These are phyloP conservation scores for Vachellia collinsii DNA, from an alignment of 306 rosid species.

Conservation along the genomic window DNA sequence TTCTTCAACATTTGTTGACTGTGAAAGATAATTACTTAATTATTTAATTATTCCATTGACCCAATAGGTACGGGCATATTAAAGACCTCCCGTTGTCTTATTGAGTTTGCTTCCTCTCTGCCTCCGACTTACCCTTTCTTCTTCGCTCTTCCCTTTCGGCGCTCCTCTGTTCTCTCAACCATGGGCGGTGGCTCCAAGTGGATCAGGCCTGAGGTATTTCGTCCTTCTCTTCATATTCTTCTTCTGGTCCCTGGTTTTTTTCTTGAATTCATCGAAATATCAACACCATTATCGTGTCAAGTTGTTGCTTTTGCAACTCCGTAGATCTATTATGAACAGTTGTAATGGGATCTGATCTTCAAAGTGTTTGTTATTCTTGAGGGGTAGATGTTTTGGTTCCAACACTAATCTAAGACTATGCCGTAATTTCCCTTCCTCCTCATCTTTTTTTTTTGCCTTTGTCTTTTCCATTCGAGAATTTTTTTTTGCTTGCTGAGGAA, in stretches of 20 bases:
- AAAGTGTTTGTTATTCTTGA: background rate
- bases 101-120: constrained; percentile 29
- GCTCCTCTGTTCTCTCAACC: constrained; percentile 21
- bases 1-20: background rate
- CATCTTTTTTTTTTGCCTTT: background rate
- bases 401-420: background rate
- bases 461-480: background rate
- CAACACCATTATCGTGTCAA: background rate
- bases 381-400: background rate
- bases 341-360: background rate
- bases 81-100: background rate
- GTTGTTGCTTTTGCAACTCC: background rate
- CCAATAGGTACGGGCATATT: constrained; percentile 6
- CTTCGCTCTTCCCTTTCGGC: constrained; percentile 23
- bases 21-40: background rate
- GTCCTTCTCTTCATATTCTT: background rate
- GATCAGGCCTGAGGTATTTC: constrained; percentile 84
- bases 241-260: background rate
- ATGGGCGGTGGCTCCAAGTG: constrained; percentile 60
- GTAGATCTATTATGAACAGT: background rate
- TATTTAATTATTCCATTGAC: background rate
- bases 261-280: background rate
- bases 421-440: background rate
- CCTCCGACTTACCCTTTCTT: background rate
- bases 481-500: background rate